Evolutionary conservation across 2,329 filamentous ascomycete species (phyloP).

Genomic region (Penicillium corylophilum): DNA sequence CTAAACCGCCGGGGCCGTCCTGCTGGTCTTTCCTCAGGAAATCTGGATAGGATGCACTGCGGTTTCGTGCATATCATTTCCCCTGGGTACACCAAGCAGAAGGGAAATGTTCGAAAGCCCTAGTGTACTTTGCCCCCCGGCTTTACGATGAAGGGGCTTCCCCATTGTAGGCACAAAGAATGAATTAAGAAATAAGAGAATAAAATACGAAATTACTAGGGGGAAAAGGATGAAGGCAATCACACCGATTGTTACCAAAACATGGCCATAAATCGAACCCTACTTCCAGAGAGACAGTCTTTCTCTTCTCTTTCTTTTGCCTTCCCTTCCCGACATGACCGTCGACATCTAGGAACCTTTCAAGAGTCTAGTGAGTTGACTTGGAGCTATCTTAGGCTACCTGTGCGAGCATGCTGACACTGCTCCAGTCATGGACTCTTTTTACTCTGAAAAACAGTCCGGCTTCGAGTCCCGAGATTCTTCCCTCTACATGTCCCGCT

Average conservation of each 20-base stretch:
- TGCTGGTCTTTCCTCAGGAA: conserved; percentile 22
- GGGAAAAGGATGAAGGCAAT: conserved; percentile 22
- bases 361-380: background rate
- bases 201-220: conserved; percentile 7
- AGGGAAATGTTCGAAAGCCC: conserved; percentile 3
- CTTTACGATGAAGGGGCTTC: background rate
- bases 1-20: conserved; percentile 30
- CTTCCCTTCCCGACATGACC: conserved; percentile 18
- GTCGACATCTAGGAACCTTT: conserved; percentile 18
- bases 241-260: conserved; percentile 28
- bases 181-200: background rate
- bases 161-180: background rate
- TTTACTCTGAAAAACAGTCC: conserved; percentile 12
- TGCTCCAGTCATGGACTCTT: conserved; percentile 13
- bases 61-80: conserved; percentile 34
- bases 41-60: conserved; percentile 29
- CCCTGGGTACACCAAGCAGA: conserved; percentile 28
- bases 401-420: background rate
- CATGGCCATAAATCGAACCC: conserved; percentile 36
- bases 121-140: background rate
- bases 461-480: conserved; percentile 25
- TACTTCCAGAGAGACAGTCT: conserved; percentile 27
- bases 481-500: conserved; percentile 25
- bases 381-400: background rate
- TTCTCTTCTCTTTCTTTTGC: conserved; percentile 23